Evolutionary conservation across 2,329 filamentous ascomycete species (phyloP), one percentile per base, ranked within the genome.

Genomic region (Parascedosporium putredinis): DNA sequence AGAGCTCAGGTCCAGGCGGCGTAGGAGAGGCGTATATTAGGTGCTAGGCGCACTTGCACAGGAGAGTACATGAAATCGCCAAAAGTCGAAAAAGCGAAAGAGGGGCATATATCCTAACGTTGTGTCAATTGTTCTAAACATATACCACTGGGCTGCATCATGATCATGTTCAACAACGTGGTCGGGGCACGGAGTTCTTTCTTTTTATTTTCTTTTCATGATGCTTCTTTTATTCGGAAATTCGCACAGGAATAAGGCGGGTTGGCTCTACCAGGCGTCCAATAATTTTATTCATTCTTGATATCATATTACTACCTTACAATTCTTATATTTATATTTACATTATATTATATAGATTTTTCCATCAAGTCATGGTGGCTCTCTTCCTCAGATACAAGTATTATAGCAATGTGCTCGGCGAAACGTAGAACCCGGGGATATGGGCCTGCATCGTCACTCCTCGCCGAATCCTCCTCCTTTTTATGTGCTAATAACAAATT

Each of bases 1-100:
- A 57, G 76, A 81, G 56, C 62, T 81, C 50, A 71, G 76, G 27
- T 73, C 69, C 7, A 73, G 75, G 31, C 66, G 76, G 46, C 66
- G 76, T 55, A 64, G 74, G 53, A 67, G 73, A 45, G 72, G 71
- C 59, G 62, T 62, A 22, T 57, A 60, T 12, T 42, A 42, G 23
- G 5, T 10, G 3, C 2, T 20, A 10, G 20, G 2, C 38, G 20
- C 18, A 6, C 18, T 31, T 31, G 27, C 4, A 18, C n/a, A 36
- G 14, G 33, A 23, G 7, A 12, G 38, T 20, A 20, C 16, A 22
- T 10, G 18, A 22, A 42, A 23, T 10, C 2, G 23, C n/a, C n/a
- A n/a, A n/a, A n/a, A 18, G 10, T 18, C 9, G 14, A 25, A 5
- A 45, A 3, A 45, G 14, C 14, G 18, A 16, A 24, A 20, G 25